Conservation (phyloP, 192 early-diverging fungal genomes). For the Coemansia sp. region DNA sequence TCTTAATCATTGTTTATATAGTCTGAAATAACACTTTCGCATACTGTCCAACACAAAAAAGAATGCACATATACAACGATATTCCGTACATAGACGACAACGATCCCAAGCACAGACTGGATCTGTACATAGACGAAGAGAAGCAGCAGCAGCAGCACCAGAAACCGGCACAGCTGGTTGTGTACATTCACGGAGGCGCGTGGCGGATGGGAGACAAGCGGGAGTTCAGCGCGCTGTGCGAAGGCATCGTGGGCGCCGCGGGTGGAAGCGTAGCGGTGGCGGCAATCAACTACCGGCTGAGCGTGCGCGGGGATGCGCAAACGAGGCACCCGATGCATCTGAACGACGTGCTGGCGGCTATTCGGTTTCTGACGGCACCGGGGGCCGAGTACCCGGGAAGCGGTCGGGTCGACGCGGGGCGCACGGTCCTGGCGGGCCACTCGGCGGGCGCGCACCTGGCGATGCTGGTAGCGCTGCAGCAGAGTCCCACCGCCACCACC, state of each 20-base stretch:
- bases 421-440: conserved; percentile 69
- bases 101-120: conserved; percentile 56
- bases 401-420: conserved; percentile 24
- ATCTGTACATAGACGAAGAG: conserved; percentile 60
- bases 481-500: conserved; percentile 27
- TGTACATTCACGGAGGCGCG: conserved; percentile 85
- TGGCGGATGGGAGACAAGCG: conserved; percentile 81
- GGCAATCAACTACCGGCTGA: conserved; percentile 74
- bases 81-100: conserved; percentile 27
- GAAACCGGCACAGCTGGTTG: conserved; percentile 52
- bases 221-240: conserved; percentile 57
- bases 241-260: conserved; percentile 42
- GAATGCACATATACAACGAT: conserved; percentile 21
- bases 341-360: conserved; percentile 60
- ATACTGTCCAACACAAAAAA: neutral
- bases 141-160: neutral
- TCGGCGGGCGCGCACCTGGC: conserved; percentile 79
- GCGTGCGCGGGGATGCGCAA: conserved; percentile 7
- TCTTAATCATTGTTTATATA: neutral
- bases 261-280: conserved; percentile 60
- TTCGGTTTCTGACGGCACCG: conserved; percentile 52
- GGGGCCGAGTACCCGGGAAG: conserved; percentile 21
- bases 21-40: too few species aligned
- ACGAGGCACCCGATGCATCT: conserved; percentile 72
- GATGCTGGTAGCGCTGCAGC: conserved; percentile 61